Conservation (phyloP, 768 basidiomycete genomes). For the Rhodotorula taiwanensis region DNA sequence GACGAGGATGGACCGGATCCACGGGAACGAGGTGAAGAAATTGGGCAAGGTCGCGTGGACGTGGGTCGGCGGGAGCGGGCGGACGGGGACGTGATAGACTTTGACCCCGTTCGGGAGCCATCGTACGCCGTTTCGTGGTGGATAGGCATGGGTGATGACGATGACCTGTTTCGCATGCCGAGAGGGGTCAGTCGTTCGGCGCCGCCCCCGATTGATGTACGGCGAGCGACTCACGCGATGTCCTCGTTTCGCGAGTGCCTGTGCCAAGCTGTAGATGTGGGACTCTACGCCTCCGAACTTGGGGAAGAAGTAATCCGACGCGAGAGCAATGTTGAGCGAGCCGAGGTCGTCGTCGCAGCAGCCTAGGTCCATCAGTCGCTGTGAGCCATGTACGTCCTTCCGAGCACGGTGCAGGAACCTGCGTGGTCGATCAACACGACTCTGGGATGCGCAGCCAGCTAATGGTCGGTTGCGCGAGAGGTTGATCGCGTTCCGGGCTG, state of each 20-base stretch:
- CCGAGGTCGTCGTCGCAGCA: neutral
- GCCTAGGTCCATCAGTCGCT: constrained; percentile 2
- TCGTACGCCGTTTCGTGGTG: constrained; percentile 77
- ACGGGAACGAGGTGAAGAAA: constrained; percentile 85
- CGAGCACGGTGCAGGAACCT: too few species aligned
- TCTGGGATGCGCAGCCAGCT: neutral
- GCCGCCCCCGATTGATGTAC: neutral
- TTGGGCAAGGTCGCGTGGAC: constrained; percentile 91
- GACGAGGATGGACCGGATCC: constrained; percentile 77
- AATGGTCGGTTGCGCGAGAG: neutral
- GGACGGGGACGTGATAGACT: constrained; percentile 86
- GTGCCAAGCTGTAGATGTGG: constrained; percentile 87
- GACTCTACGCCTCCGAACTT: constrained; percentile 91
- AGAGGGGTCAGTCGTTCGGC: neutral
- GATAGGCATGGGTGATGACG: constrained; percentile 86
- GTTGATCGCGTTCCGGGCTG: too few species aligned
- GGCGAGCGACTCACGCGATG: constrained; percentile 59
- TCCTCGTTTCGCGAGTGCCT: constrained; percentile 69
- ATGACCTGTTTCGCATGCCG: constrained; percentile 62
- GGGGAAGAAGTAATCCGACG: constrained; percentile 83
- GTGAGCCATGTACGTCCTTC: neutral
- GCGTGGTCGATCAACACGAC: too few species aligned
- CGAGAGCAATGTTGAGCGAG: constrained; percentile 26
- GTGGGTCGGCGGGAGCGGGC: constrained; percentile 59
- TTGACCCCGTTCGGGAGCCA: constrained; percentile 83